Evolutionary conservation across 495 filamentous ascomycete species (phyloP), one percentile per base, ranked within the genome.

Genomic region (Chaetomium cochliodes): DNA sequence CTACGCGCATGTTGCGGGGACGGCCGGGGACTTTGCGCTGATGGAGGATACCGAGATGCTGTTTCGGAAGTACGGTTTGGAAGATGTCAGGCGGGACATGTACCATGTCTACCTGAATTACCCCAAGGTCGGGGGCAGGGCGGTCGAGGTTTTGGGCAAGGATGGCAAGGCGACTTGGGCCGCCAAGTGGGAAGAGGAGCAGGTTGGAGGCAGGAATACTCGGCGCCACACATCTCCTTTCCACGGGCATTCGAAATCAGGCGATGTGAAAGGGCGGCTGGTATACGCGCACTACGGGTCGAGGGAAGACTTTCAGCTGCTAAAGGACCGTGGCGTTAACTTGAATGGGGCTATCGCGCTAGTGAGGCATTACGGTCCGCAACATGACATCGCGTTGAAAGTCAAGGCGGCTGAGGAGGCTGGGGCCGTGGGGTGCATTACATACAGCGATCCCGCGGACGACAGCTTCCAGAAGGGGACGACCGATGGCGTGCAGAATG

Each of bases 201-300:
- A 80, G 15, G 78, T 80, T 0, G 84, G 84, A 57, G 76, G 80
- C 7, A 79, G 85, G 64, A 74, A 77, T 25, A 74, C 81, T 18
- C 80, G 84, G 58, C 79, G 81, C 60, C 86, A 91, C 67, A 91
- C 90, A 0, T 79, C 80, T 28, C 85, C 84, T 16, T 99, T 96
- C 67, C 94, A 99, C 73, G 93, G 90, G 0, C 89, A 94, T 72
- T 96, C 92, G 15, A 90, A 88, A 69, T 84, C 90, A 9, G 94
- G 93, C 25, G 91, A 92, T 70, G 92, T 93, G 26, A 89, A 84
- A n/a, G 94, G 96, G 0, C 93, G 89, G n/a, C 74, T 99, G 58
- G 84, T 99, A 2, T 99, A 96, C 72, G 96, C 90, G 25, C 97
- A 97, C 71, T 96, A 92, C 69, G 94, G 96, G 16, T 88, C 90